Conservation (phyloP, 148 eudicot species). For the Silene uniflora region DNA sequence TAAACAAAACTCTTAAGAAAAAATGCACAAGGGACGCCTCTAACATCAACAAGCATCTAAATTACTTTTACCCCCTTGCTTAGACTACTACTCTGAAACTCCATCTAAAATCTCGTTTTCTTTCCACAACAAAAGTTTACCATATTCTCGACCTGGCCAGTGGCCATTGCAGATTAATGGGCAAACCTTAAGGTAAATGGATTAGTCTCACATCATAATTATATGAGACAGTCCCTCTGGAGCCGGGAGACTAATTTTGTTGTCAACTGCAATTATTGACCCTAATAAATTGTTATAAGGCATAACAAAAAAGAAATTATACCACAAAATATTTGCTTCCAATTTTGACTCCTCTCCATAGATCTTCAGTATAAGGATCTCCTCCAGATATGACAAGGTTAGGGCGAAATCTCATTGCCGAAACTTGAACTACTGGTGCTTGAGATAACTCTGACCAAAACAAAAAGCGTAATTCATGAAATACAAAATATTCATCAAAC, state of each 20-base stretch:
- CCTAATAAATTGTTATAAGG: neutral
- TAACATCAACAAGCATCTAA: too few relatives aligned
- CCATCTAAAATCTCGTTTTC: too few relatives aligned
- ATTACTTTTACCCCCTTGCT: too few relatives aligned
- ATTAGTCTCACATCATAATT: too few relatives aligned
- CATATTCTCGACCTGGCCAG: too few relatives aligned
- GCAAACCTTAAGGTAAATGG: too few relatives aligned
- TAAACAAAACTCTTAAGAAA: too few relatives aligned
- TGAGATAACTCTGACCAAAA: conserved; percentile 35
- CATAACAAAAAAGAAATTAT: neutral
- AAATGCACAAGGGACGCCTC: too few relatives aligned
- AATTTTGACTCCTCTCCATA: conserved; percentile 60
- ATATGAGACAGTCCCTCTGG: neutral
- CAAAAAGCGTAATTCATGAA: neutral
- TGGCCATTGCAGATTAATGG: too few relatives aligned
- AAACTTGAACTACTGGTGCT: conserved; percentile 37
- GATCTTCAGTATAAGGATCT: conserved; percentile 77
- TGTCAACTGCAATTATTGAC: neutral
- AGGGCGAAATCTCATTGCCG: conserved; percentile 78
- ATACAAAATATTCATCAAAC: neutral
- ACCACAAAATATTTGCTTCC: conserved; percentile 60
- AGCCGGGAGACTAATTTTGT: neutral
- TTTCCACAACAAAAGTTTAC: too few relatives aligned
- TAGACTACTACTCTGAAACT: too few relatives aligned
- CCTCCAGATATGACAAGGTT: conserved; percentile 88